Percentiles rank a stretch among this genome's conserved stretches.
These are phyloP conservation scores for Ophiocordyceps camponoti-floridani DNA, from an alignment of 2,329 filamentous ascomycete genomes.

Conservation along the genomic window DNA sequence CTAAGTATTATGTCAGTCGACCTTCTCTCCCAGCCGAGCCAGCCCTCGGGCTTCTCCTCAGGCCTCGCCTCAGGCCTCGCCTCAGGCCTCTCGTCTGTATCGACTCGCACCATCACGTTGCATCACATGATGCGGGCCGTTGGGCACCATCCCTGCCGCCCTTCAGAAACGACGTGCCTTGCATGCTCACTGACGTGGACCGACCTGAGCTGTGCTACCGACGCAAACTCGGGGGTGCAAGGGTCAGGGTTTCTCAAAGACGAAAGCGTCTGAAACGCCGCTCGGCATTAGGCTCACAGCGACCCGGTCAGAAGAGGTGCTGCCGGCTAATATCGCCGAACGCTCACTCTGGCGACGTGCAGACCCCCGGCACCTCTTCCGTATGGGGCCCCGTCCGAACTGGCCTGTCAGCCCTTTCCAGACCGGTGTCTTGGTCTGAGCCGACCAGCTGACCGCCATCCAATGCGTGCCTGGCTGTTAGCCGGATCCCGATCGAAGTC, in stretches of 20 bases:
- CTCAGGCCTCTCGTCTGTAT: too few species aligned
- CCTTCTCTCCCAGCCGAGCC: too few species aligned
- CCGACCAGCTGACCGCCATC: conserved; percentile 1
- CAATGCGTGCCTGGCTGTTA: conserved; percentile 1
- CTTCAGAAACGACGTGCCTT: background rate
- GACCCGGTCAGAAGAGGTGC: background rate
- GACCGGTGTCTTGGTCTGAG: background rate
- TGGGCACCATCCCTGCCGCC: background rate
- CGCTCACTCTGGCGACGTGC: background rate
- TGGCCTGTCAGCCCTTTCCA: too few species aligned
- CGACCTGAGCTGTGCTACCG: background rate
- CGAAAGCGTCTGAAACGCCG: background rate
- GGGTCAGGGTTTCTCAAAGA: background rate
- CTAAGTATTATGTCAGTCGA: background rate
- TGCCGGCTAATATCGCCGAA: background rate
- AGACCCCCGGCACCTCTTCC: background rate
- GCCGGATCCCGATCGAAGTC: background rate
- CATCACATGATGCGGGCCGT: conserved; percentile 1
- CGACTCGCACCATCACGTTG: background rate
- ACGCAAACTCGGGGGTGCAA: background rate
- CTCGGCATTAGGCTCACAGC: background rate
- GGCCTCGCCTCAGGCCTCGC: too few species aligned
- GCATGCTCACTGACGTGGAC: background rate
- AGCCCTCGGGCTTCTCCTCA: too few species aligned
- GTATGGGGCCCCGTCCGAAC: background rate